Evolutionary conservation across 2,329 filamentous ascomycete species (phyloP).

Genomic region (Endocalyx cinctus): DNA sequence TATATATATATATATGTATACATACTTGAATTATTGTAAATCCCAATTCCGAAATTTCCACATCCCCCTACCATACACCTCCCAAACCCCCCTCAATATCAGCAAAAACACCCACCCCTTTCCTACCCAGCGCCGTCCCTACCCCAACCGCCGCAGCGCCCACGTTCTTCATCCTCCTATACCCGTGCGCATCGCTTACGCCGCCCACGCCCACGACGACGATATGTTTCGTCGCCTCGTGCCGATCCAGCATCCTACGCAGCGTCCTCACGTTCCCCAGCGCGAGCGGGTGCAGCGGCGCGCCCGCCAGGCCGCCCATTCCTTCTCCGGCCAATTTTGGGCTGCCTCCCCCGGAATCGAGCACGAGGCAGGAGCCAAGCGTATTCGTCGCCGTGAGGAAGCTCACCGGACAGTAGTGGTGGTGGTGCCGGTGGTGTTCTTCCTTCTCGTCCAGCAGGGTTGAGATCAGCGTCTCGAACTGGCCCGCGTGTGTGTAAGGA

Average conservation of each 20-base stretch:
- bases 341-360: slow-evolving; percentile 27
- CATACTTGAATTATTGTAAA: too few relatives aligned
- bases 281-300: slow-evolving; percentile 67
- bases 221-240: slow-evolving; percentile 46
- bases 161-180: slow-evolving; percentile 58
- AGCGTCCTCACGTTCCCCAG: slow-evolving; percentile 72
- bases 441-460: slow-evolving; percentile 38
- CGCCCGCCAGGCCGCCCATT: slow-evolving; percentile 68
- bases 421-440: slow-evolving; percentile 5
- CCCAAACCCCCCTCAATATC: slow-evolving; percentile 41
- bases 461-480: slow-evolving; percentile 54
- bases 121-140: slow-evolving; percentile 63
- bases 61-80: slow-evolving; percentile 9
- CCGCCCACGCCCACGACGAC: slow-evolving; percentile 69
- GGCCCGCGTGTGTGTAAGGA: slow-evolving; percentile 66
- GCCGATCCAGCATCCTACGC: slow-evolving; percentile 51
- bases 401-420: slow-evolving; percentile 49
- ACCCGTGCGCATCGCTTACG: slow-evolving; percentile 60
- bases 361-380: slow-evolving; percentile 62
- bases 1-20: too few relatives aligned
- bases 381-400: slow-evolving; percentile 76
- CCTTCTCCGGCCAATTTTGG: slow-evolving; percentile 52
- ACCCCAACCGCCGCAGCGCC: slow-evolving; percentile 65
- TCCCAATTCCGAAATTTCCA: too few relatives aligned
- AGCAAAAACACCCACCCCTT: slow-evolving; percentile 58